phyloP scores from a whole-genome alignment of 2,329 filamentous ascomycete species.

The Botrytis aclada region DNA sequence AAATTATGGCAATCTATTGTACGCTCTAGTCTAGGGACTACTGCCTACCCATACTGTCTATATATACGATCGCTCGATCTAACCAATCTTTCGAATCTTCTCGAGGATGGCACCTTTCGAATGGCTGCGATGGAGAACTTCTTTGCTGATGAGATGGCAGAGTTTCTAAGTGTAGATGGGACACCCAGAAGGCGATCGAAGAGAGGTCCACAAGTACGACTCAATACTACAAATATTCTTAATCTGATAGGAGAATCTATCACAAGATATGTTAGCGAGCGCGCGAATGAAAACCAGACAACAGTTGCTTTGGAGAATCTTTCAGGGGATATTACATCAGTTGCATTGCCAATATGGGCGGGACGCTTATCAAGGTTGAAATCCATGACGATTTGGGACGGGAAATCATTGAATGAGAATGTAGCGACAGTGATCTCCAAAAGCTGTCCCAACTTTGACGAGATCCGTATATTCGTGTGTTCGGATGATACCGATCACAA shows the following conservation, averaged over 20 bases:
- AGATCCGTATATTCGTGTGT: slow-evolving; percentile 54
- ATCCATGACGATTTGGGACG: slow-evolving; percentile 59
- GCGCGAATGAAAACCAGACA: slow-evolving; percentile 43
- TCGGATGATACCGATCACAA: slow-evolving; percentile 46
- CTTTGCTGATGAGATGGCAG: slow-evolving; percentile 42
- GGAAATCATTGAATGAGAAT: slow-evolving; percentile 54
- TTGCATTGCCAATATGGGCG: slow-evolving; percentile 56
- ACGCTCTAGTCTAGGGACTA: slow-evolving; percentile 59
- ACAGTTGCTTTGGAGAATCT: slow-evolving; percentile 55
- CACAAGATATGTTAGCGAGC: slow-evolving; percentile 47
- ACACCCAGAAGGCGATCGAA: slow-evolving; percentile 32
- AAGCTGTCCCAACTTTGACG: slow-evolving; percentile 59
- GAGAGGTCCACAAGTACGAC: slow-evolving; percentile 26
- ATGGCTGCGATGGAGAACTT: slow-evolving; percentile 38
- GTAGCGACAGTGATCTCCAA: slow-evolving; percentile 52
- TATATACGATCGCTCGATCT: slow-evolving; percentile 65
- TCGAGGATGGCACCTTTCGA: slow-evolving; percentile 49
- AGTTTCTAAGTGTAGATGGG: slow-evolving; percentile 37
- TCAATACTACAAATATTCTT: slow-evolving; percentile 42
- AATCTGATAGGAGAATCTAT: slow-evolving; percentile 56
- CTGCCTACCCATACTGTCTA: slow-evolving; percentile 65
- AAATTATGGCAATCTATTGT: slow-evolving; percentile 67
- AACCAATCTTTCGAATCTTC: slow-evolving; percentile 55
- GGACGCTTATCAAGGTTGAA: slow-evolving; percentile 56
- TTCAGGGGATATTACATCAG: slow-evolving; percentile 51